A percentile compares a stretch with the other conserved stretches of the same genome.
Conservation (phyloP, 176 grass and related monocot species). For the Phyllostachys edulis region DNA sequence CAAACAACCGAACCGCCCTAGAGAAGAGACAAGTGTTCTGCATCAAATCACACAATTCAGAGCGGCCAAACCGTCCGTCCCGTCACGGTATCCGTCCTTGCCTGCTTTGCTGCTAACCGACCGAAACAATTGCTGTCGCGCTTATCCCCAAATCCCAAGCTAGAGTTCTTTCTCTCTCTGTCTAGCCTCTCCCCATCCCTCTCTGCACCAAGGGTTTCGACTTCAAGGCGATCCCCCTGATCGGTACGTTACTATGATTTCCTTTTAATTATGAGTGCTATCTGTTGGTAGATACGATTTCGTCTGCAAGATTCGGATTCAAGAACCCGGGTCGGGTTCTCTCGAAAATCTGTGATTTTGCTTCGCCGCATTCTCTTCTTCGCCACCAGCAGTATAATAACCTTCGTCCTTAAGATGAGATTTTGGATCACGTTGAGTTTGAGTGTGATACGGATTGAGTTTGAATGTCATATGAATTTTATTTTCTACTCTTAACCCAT, state of each 20-base stretch:
- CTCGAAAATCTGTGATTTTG: neutral
- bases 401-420: neutral
- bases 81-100: no score
- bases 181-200: neutral
- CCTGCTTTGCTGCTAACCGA: no score
- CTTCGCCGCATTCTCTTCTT: neutral
- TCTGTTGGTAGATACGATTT: neutral
- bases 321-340: neutral
- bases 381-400: neutral
- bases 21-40: no score
- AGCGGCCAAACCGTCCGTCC: no score
- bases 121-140: no score
- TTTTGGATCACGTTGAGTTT: neutral
- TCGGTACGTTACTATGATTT: slow-evolving; percentile 35
- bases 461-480: no score
- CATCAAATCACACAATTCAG: no score
- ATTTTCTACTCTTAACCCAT: no score
- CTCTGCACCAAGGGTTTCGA: slow-evolving; percentile 51
- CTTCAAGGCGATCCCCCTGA: slow-evolving; percentile 75
- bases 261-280: neutral
- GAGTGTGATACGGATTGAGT: no score
- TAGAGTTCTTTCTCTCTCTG: neutral
- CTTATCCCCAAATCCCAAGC: neutral
- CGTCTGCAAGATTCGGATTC: slow-evolving; percentile 31
- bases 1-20: no score